A percentile compares a stretch with the other conserved stretches of the same genome.
Evolutionary conservation across 2,329 filamentous ascomycete genomes (phyloP).

Genomic region (Aspergillus sp.): DNA sequence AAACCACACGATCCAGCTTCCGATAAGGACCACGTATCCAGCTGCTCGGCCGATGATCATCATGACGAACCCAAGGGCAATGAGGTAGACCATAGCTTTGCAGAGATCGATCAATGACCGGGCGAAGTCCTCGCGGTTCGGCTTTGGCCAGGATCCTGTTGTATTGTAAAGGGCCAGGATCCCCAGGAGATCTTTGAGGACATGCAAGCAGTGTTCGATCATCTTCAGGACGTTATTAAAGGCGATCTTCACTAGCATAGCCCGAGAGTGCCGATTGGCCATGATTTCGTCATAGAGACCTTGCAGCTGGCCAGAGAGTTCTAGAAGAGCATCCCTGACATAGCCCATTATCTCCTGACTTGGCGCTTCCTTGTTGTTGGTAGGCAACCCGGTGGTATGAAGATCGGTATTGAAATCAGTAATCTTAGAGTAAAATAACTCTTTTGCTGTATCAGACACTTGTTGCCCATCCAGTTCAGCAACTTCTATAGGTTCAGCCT

Average conservation of each 20-base stretch:
- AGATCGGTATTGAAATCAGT: constrained; percentile 24
- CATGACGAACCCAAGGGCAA: constrained; percentile 35
- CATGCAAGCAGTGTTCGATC: constrained; percentile 34
- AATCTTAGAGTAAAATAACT: constrained; percentile 22
- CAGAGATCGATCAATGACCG: constrained; percentile 34
- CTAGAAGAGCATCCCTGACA: constrained; percentile 34
- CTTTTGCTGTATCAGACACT: constrained; percentile 22
- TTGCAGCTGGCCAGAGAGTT: constrained; percentile 33
- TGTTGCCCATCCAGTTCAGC: constrained; percentile 42
- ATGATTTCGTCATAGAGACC: constrained; percentile 22
- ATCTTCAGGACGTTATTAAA: constrained; percentile 32
- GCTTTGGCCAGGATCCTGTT: constrained; percentile 35
- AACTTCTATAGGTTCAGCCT: constrained; percentile 29
- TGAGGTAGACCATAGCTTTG: constrained; percentile 37
- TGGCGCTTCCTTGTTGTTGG: constrained; percentile 16
- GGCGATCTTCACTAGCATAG: constrained; percentile 20
- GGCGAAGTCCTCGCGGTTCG: constrained; percentile 31
- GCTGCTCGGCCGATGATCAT: constrained; percentile 34
- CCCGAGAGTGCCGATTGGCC: constrained; percentile 28
- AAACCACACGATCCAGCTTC: constrained; percentile 42
- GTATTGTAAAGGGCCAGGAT: constrained; percentile 34
- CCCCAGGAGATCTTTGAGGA: constrained; percentile 28
- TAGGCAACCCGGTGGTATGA: constrained; percentile 6
- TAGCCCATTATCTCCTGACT: constrained; percentile 30
- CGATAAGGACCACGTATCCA: constrained; percentile 36